Base-by-base conservation (phyloP, 306 rosid genomes). In the Casuarina equisetifolia region DNA sequence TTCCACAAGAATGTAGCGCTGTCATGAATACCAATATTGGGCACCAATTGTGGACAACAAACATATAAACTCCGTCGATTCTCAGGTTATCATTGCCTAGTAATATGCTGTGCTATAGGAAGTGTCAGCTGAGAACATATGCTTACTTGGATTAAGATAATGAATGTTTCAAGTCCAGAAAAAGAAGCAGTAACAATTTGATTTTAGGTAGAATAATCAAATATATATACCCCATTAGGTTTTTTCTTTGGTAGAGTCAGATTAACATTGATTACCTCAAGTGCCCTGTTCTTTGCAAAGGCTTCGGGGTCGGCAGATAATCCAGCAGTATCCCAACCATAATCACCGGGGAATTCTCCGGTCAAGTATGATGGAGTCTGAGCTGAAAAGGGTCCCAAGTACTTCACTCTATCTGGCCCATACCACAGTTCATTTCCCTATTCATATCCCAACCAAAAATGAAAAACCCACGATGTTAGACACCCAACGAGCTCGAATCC, bases 271-370 rank as follows among this genome's bases (percentile, higher is more conserved):
- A n/a, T 35, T 76, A 88, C 97, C 97, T 90, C 98, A 85, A 94
- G 96, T 86, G 97, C 94, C 88, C 93, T 85, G 86, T 94, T 94
- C 81, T 72, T 94, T 74, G 93, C 94, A 81, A 94, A 92, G 46
- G 98, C 97, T 87, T 94, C 96, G 0, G 97, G 96, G 68, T 94
- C 97, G 76, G 96, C 97, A 79, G 93, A 92, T 78, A 92, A 83
- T 0, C 94, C 97, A 20, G 97, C 97, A 73, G 94, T 89, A 84
- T 92, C 96, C 96, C 96, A 92, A 55, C 96, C 94, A 79, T 94
- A 94, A 81, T 92, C 97, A 3, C 94, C 94, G 5, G 96, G 96
- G 70, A 94, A 89, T 70, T 94, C 93, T 81, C 97, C 96, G 20
- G 76, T 92, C 64, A 94, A 73, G 83, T 94, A 94, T 17, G 97